Percentiles rank a stretch among this genome's conserved stretches.
Evolutionary conservation across 257 asterid species (phyloP).

Genomic region (Thymus quinquecostatus): DNA sequence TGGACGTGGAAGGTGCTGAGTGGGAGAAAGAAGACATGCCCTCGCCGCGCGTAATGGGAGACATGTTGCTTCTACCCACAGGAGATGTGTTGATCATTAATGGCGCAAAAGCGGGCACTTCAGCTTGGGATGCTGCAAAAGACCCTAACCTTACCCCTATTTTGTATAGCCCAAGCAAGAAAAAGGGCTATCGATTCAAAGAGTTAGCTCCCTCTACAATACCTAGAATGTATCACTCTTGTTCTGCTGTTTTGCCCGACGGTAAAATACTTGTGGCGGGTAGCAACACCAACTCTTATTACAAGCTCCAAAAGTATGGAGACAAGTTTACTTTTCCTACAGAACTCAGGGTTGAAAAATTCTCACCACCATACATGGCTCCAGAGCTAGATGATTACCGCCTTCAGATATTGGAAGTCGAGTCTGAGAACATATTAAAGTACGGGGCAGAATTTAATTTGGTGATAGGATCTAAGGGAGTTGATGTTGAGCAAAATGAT

Average conservation of each 20-base stretch:
- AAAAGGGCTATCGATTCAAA: conserved; percentile 51
- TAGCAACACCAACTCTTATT: conserved; percentile 70
- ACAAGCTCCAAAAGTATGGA: conserved; percentile 34
- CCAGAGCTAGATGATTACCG: conserved; percentile 43
- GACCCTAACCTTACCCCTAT: conserved; percentile 62
- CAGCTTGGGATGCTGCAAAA: conserved; percentile 77
- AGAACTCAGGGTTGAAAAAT: conserved; percentile 77
- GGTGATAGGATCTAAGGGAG: conserved; percentile 10
- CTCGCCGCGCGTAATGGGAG: conserved; percentile 79
- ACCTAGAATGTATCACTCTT: conserved; percentile 86
- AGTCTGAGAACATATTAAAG: conserved; percentile 35
- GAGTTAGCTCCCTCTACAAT: conserved; percentile 49
- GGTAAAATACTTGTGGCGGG: conserved; percentile 78
- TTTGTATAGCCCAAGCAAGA: conserved; percentile 56
- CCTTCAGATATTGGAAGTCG: conserved; percentile 37
- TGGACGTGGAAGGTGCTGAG: conserved; percentile 30
- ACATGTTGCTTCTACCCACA: conserved; percentile 66
- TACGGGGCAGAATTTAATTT: conserved; percentile 53
- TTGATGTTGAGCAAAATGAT: conserved; percentile 7
- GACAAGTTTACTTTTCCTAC: conserved; percentile 53
- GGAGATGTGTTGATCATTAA: conserved; percentile 66
- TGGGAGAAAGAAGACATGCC: conserved; percentile 90
- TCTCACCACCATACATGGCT: conserved; percentile 79
- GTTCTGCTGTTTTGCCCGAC: conserved; percentile 60
- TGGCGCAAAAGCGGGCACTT: conserved; percentile 76